These are phyloP conservation scores for Cyberlindnera misumaiensis DNA, from an alignment of 805 yeast species.

Conservation along the genomic window DNA sequence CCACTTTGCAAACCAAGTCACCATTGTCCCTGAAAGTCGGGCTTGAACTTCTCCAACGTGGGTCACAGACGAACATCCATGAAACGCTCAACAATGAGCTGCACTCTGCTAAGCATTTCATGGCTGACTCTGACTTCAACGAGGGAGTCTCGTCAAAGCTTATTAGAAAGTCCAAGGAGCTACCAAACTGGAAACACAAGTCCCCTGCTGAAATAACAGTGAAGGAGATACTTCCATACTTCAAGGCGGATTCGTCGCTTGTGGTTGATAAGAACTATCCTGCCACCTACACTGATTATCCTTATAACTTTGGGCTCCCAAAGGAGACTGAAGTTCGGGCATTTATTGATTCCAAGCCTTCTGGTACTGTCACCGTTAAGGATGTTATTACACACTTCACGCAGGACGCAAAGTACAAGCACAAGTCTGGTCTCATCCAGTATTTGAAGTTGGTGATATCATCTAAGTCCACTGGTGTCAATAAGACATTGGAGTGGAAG, in stretches of 20 bases:
- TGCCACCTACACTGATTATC: conserved; percentile 38
- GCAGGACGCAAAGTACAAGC: conserved; percentile 30
- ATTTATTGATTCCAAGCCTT: conserved; percentile 48
- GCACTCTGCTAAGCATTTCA: conserved; percentile 69
- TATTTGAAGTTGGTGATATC: conserved; percentile 56
- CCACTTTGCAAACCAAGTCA: conserved; percentile 58
- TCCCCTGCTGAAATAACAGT: conserved; percentile 30
- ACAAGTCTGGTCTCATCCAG: conserved; percentile 52
- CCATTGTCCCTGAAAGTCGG: conserved; percentile 75
- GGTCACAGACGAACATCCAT: conserved; percentile 49
- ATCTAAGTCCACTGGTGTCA: conserved; percentile 10
- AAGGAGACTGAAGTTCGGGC: conserved; percentile 54
- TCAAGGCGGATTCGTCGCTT: conserved; percentile 25
- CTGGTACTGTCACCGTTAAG: conserved; percentile 38
- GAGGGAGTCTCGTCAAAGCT: conserved; percentile 61
- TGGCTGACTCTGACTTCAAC: conserved; percentile 57
- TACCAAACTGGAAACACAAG: conserved; percentile 45
- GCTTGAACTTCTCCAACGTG: conserved; percentile 58
- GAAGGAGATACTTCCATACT: conserved; percentile 26
- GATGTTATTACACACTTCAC: conserved; percentile 65
- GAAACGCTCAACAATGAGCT: conserved; percentile 69
- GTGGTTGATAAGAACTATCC: conserved; percentile 24
- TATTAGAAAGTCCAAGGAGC: conserved; percentile 50
- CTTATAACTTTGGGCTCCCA: conserved; percentile 70
- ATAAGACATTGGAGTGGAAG: conserved; percentile 16